Conservation (phyloP, 352 stramenopile genomes). For the Phytophthora macrochlamydospora region DNA sequence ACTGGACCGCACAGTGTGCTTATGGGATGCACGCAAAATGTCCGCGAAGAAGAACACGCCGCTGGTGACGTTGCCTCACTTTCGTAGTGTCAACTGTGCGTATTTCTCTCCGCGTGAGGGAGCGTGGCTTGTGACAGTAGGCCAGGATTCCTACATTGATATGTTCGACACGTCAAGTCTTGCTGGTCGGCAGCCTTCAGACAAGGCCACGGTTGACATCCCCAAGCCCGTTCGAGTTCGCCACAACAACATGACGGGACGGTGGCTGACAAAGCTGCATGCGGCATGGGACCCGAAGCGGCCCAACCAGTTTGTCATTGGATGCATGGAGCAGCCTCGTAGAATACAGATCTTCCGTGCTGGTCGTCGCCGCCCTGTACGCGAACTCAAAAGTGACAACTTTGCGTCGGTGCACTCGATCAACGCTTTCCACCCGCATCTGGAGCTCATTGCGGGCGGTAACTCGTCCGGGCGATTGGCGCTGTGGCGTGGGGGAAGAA, state of each 20-base stretch:
- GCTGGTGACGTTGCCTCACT: constrained; percentile 52
- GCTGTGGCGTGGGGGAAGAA: constrained; percentile 39
- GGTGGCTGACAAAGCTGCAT: constrained; percentile 77
- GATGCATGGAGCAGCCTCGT: constrained; percentile 61
- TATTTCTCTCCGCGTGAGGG: constrained; percentile 72
- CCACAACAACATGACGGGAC: constrained; percentile 71
- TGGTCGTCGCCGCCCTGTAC: constrained; percentile 48
- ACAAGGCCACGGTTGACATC: constrained; percentile 43
- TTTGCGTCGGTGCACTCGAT: constrained; percentile 68
- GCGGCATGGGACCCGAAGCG: constrained; percentile 73
- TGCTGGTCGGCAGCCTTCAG: constrained; percentile 13
- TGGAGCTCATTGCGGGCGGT: constrained; percentile 62
- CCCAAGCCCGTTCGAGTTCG: constrained; percentile 9
- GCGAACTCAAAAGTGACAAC: constrained; percentile 53
- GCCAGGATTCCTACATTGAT: constrained; percentile 66
- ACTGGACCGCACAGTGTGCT: constrained; percentile 59
- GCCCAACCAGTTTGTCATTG: constrained; percentile 61
- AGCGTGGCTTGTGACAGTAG: constrained; percentile 62
- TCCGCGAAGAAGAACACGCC: constrained; percentile 34
- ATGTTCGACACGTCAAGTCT: constrained; percentile 47
- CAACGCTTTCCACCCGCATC: constrained; percentile 75
- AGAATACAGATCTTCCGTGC: constrained; percentile 73
- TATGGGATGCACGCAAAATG: constrained; percentile 75
- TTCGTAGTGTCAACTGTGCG: constrained; percentile 66
- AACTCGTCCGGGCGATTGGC: constrained; percentile 61